Evolutionary conservation across 2,329 filamentous ascomycete genomes (phyloP).

Genomic region (Beauveria asiatica): DNA sequence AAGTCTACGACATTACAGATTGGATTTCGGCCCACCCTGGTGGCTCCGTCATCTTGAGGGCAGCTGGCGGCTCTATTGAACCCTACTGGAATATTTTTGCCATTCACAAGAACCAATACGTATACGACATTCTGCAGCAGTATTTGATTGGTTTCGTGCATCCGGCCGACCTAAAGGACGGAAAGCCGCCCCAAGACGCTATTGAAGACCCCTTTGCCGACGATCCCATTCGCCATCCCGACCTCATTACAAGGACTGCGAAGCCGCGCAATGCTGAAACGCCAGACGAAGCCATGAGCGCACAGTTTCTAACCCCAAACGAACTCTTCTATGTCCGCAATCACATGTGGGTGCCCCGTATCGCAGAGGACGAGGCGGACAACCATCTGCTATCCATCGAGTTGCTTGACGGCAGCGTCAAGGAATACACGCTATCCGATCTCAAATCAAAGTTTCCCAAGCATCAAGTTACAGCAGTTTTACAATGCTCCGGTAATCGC

Average conservation of each 20-base stretch:
- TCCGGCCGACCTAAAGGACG: conserved; percentile 48
- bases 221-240: conserved; percentile 44
- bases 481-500: conserved; percentile 55
- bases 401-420: conserved; percentile 44
- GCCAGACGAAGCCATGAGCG: conserved; percentile 37
- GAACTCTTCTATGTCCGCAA: conserved; percentile 52
- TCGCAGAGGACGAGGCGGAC: conserved; percentile 28
- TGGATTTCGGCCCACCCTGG: conserved; percentile 59
- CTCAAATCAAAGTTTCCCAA: conserved; percentile 42
- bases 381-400: conserved; percentile 44
- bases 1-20: conserved; percentile 63
- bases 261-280: conserved; percentile 57
- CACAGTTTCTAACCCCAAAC: conserved; percentile 45
- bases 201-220: conserved; percentile 53
- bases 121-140: conserved; percentile 55
- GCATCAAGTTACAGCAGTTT: conserved; percentile 43
- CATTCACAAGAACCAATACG: conserved; percentile 58
- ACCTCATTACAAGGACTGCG: conserved; percentile 41
- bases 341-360: conserved; percentile 53
- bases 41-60: conserved; percentile 58
- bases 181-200: conserved; percentile 40
- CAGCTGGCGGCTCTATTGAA: conserved; percentile 56
- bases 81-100: conserved; percentile 63
- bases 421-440: conserved; percentile 45
- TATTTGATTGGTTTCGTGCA: conserved; percentile 57